These are phyloP conservation scores for Zygotorulaspora chibaensis DNA, from an alignment of 805 yeast species.

Conservation along the genomic window DNA sequence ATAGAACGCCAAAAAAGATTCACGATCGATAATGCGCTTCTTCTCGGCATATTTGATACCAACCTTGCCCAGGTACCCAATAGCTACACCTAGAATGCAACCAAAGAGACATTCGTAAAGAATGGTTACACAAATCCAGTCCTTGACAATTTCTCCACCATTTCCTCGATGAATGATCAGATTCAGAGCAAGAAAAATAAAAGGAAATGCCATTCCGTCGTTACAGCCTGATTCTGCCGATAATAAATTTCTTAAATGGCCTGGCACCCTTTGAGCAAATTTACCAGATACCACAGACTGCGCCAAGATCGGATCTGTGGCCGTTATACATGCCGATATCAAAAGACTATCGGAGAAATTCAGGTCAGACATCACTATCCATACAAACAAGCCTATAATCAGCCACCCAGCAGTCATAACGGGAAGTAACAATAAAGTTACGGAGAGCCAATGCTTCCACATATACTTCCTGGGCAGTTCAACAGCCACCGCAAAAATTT, in stretches of 20 bases:
- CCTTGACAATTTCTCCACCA: constrained; percentile 63
- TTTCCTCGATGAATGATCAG: constrained; percentile 63
- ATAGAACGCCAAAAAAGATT: constrained; percentile 81
- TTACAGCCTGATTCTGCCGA: constrained; percentile 86
- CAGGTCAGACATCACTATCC: constrained; percentile 70
- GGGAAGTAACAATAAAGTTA: constrained; percentile 68
- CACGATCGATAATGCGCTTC: constrained; percentile 71
- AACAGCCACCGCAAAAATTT: constrained; percentile 91
- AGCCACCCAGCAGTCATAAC: constrained; percentile 93
- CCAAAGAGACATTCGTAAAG: constrained; percentile 83
- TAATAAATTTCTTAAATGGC: constrained; percentile 78
- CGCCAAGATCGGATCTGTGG: constrained; percentile 92
- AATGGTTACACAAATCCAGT: constrained; percentile 74
- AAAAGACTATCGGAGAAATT: constrained; percentile 66
- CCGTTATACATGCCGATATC: constrained; percentile 85
- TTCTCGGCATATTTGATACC: constrained; percentile 70
- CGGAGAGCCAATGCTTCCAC: constrained; percentile 78
- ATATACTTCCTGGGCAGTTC: constrained; percentile 88
- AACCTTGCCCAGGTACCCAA: constrained; percentile 70
- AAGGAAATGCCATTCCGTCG: constrained; percentile 96
- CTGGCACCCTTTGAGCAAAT: constrained; percentile 86
- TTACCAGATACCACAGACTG: constrained; percentile 92
- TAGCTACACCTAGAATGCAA: constrained; percentile 60
- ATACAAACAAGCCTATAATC: constrained; percentile 71
- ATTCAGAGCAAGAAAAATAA: constrained; percentile 66